Evolutionary conservation across 345 rosid genomes (phyloP).

Genomic region (Salix udensis): DNA sequence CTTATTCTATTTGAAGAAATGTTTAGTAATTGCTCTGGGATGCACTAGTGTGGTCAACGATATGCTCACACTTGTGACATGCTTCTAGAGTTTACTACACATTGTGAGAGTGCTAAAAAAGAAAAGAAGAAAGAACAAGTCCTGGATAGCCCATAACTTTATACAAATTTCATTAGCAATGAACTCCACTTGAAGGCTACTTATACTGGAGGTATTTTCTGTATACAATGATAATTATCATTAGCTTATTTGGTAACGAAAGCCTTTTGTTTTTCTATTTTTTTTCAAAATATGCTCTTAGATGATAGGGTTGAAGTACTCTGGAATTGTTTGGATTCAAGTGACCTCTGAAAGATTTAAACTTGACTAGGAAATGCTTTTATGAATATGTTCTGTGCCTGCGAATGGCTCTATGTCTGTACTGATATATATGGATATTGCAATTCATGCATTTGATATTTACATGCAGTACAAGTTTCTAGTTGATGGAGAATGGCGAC

Average conservation of each 20-base stretch:
- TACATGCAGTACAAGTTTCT: constrained; percentile 28
- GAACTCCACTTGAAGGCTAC: not conserved
- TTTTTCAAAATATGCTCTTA: not conserved
- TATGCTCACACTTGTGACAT: not conserved
- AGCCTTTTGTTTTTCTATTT: not conserved
- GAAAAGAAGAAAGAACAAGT: not conserved
- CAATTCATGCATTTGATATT: not conserved
- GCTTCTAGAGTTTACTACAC: not conserved
- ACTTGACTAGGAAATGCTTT: not conserved
- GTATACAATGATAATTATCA: not conserved
- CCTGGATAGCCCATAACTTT: not conserved
- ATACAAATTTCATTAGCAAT: not conserved
- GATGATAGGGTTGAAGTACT: not conserved
- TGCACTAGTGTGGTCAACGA: not conserved
- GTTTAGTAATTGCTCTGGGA: not conserved
- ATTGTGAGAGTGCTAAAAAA: not conserved
- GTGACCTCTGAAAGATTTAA: not conserved
- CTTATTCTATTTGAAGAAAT: not conserved
- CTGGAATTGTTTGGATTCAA: not conserved
- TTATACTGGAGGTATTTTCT: not conserved
- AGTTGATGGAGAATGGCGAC: constrained; percentile 36
- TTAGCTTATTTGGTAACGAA: not conserved
- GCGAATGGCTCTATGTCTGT: not conserved
- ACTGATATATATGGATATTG: not conserved
- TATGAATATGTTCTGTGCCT: not conserved